Percentiles rank a stretch among this genome's conserved stretches.
Evolutionary conservation across 2,329 filamentous ascomycete species (phyloP).

Genomic region (Ophiostoma pallidulum): DNA sequence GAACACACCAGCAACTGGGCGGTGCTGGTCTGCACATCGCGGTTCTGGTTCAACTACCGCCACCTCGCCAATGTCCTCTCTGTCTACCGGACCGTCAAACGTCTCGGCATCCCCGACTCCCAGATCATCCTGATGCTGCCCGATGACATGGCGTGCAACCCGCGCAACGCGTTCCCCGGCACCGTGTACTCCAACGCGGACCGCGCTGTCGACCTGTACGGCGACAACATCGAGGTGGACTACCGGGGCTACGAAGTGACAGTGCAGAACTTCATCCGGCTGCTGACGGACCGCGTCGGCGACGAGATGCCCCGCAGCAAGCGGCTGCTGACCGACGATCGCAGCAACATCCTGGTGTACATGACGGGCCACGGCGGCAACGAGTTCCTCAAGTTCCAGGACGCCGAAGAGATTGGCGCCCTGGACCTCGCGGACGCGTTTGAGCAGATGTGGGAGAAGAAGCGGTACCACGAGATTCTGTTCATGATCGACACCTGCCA

Average conservation of each 20-base stretch:
- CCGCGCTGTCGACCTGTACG: conserved; percentile 89
- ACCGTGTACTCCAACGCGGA: conserved; percentile 98
- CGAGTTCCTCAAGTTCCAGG: conserved; percentile 97
- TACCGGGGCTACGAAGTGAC: conserved; percentile 98
- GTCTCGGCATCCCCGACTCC: conserved; percentile 92
- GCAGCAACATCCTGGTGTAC: conserved; percentile 95
- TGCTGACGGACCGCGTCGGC: conserved; percentile 88
- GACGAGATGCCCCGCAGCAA: conserved; percentile 94
- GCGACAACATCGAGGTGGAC: conserved; percentile 98
- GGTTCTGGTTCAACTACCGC: conserved; percentile 99
- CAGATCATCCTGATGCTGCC: conserved; percentile 99
- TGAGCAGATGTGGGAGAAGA: conserved; percentile 99
- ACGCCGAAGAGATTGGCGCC: conserved; percentile 92
- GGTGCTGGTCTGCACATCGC: conserved; percentile 93
- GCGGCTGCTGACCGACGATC: conserved; percentile 83
- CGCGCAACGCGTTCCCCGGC: conserved; percentile 92
- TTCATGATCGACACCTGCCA: conserved; percentile 99
- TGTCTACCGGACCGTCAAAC: conserved; percentile 95
- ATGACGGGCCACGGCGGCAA: conserved; percentile 99
- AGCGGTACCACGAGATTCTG: conserved; percentile 92
- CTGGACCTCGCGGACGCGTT: conserved; percentile 96
- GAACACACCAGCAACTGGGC: conserved; percentile 99
- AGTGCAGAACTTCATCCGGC: conserved; percentile 94
- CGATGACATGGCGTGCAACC: conserved; percentile 99
- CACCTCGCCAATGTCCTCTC: conserved; percentile 97